These are phyloP conservation scores for Candida gigantensis DNA, from an alignment of 1,139 yeast genomes.

Conservation along the genomic window DNA sequence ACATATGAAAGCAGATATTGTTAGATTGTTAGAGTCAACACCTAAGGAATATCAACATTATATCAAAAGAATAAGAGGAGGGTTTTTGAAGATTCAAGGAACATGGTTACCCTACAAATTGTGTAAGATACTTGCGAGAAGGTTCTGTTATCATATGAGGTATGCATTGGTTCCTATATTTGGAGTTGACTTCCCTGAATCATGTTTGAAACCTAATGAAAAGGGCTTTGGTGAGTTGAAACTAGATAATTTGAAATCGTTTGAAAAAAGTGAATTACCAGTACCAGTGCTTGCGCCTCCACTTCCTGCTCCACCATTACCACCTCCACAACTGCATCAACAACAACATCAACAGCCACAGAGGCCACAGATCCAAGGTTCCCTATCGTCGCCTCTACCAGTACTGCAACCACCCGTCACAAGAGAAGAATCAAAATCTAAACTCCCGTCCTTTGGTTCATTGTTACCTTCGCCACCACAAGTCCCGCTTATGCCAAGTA, in stretches of 20 bases:
- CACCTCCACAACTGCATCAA: not conserved
- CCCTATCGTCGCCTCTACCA: not conserved
- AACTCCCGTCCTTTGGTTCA: slow-evolving; percentile 8
- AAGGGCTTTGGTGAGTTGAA: slow-evolving; percentile 68
- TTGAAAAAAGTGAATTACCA: slow-evolving; percentile 13
- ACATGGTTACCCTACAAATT: slow-evolving; percentile 85
- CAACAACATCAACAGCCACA: slow-evolving; percentile 2
- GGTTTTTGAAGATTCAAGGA: slow-evolving; percentile 90
- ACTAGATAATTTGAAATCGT: slow-evolving; percentile 36
- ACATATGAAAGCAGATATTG: slow-evolving; percentile 73
- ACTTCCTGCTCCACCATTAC: slow-evolving; percentile 1
- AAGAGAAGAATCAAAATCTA: no score
- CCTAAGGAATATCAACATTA: slow-evolving; percentile 65
- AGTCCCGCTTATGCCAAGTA: no score
- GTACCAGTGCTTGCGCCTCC: slow-evolving; percentile 8
- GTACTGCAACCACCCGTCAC: no score
- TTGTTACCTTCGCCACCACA: slow-evolving; percentile 9
- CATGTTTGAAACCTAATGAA: slow-evolving; percentile 67
- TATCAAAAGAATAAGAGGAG: slow-evolving; percentile 83
- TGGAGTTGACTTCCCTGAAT: slow-evolving; percentile 70
- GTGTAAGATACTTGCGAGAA: slow-evolving; percentile 67
- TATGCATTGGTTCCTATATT: slow-evolving; percentile 77
- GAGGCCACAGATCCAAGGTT: not conserved
- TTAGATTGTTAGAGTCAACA: slow-evolving; percentile 69
- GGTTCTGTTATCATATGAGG: slow-evolving; percentile 79